Base-by-base conservation (phyloP, 805 yeast species). In the Saccharomycopsis amapae region DNA sequence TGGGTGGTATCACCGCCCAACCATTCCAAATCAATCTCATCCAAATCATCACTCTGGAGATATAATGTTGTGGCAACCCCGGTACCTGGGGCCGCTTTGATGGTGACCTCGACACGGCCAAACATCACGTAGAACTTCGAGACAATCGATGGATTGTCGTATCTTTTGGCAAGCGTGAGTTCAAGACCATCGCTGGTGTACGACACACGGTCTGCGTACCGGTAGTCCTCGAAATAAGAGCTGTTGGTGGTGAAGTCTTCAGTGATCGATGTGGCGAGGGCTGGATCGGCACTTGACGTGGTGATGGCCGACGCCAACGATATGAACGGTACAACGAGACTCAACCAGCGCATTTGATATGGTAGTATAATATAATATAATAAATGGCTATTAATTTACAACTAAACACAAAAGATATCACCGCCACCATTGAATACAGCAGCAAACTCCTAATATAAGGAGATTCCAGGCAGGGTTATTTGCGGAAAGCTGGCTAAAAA, bases 1-100 rank as follows among this genome's bases (percentile, higher is more conserved):
- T 85, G 81, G 35, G 76, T 70, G 22, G 69, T 68, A 58, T 88
- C 95, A 40, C 85, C 79, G 18, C 96, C 96, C 38, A 85, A 70
- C 80, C 93, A 83, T 62, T 88, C 96, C 40, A 84, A 59, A 64
- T 89, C 96, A 40, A 88, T 78, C 64, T 89, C 96, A 63, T 89
- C 97, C 53, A 82, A 68, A 57, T 83, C 95, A 61, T 89, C 96
- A 55, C 76, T 39, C 40, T 86, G 94, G 45, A 88, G 69, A 53
- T 81, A 85, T 54, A 88, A 77, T 2, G 93, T 80, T 0, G 96
- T 82, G 12, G 87, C 77, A 34, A 89, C 72, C 51, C 96, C 96
- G 17, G 62, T 63, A 22, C 96, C 96, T 13, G 73, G 66, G 3
- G 94, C 89, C 15, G 89, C 84, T 60, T 80, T 72, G 50, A 84